A percentile compares a stretch with the other conserved stretches of the same genome.
Evolutionary conservation across 2,329 filamentous ascomycete genomes (phyloP).

Genomic region (Cercospora sp.): DNA sequence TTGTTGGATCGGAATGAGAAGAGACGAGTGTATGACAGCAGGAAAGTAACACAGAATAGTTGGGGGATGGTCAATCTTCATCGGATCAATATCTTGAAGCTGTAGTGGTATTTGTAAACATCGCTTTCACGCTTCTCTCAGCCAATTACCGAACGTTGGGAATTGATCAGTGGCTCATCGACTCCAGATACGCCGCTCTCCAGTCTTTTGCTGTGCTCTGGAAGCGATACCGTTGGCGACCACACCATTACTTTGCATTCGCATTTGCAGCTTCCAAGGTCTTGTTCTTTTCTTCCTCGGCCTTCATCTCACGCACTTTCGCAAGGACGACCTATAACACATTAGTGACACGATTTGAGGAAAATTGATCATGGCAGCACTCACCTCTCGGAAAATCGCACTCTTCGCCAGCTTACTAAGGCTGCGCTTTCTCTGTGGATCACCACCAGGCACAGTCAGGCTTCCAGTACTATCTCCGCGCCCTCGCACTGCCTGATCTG

Average conservation of each 20-base stretch:
- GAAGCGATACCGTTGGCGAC: background rate
- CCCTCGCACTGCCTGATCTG: conserved; percentile 42
- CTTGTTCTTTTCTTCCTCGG: conserved; percentile 64
- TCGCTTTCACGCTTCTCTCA: background rate
- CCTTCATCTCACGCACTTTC: conserved; percentile 90
- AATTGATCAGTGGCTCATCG: background rate
- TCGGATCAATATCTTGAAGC: background rate
- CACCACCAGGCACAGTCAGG: conserved; percentile 30
- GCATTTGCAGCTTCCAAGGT: conserved; percentile 28
- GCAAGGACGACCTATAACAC: conserved; percentile 63
- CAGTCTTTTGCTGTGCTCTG: background rate
- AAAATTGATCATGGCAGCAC: background rate
- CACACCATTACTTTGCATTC: conserved; percentile 12
- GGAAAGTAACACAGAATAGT: background rate
- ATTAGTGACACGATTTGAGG: conserved; percentile 13
- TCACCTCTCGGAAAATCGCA: conserved; percentile 86
- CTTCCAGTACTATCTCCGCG: conserved; percentile 19
- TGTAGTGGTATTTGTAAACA: conserved; percentile 3
- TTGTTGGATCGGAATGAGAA: background rate
- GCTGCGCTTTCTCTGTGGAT: conserved; percentile 49
- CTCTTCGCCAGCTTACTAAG: conserved; percentile 61
- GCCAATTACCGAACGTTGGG: background rate
- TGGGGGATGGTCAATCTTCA: background rate
- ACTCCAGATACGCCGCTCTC: background rate
- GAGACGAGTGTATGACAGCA: background rate